Evolutionary conservation across 1,284 basidiomycete species (phyloP).

Genomic region (Spongiforma sp.): DNA sequence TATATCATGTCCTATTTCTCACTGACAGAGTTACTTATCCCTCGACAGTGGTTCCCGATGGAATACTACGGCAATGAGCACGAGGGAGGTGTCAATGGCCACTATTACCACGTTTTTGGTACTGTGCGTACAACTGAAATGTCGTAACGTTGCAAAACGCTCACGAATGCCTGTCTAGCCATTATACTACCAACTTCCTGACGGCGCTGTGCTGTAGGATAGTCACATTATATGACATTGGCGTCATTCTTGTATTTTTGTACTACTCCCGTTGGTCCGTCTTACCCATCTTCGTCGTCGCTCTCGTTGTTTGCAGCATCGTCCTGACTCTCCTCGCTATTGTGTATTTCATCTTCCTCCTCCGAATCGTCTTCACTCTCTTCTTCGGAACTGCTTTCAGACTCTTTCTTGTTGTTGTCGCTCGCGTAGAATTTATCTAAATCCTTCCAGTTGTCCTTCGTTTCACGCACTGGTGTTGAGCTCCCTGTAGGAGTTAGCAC

Average conservation of each 20-base stretch:
- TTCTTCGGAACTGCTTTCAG: conserved; percentile 27
- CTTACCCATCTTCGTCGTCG: conserved; percentile 24
- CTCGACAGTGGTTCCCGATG: conserved; percentile 73
- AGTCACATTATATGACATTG: conserved; percentile 15
- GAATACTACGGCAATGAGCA: conserved; percentile 63
- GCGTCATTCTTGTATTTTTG: conserved; percentile 17
- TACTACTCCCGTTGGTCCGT: conserved; percentile 6
- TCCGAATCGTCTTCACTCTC: conserved; percentile 37
- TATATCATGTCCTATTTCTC: background rate
- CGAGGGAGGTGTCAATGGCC: conserved; percentile 65
- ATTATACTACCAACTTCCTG: conserved; percentile 69
- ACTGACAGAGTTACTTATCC: conserved; percentile 1
- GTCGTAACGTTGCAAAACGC: background rate
- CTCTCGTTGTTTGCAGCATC: conserved; percentile 33
- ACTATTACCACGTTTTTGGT: conserved; percentile 78
- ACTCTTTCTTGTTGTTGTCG: conserved; percentile 31
- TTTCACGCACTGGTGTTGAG: conserved; percentile 48
- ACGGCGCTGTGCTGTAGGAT: conserved; percentile 50
- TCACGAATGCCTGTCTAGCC: conserved; percentile 47
- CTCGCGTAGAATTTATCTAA: conserved; percentile 73
- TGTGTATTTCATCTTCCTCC: conserved; percentile 40
- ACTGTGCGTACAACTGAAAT: conserved; percentile 54
- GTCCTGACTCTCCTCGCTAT: conserved; percentile 38
- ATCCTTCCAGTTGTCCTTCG: conserved; percentile 58
- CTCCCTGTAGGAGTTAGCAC: conserved; percentile 57